Evolutionary conservation across 805 yeast genomes (phyloP), one percentile per base, ranked within the genome.

Genomic region (Ogataea pilisensis): DNA sequence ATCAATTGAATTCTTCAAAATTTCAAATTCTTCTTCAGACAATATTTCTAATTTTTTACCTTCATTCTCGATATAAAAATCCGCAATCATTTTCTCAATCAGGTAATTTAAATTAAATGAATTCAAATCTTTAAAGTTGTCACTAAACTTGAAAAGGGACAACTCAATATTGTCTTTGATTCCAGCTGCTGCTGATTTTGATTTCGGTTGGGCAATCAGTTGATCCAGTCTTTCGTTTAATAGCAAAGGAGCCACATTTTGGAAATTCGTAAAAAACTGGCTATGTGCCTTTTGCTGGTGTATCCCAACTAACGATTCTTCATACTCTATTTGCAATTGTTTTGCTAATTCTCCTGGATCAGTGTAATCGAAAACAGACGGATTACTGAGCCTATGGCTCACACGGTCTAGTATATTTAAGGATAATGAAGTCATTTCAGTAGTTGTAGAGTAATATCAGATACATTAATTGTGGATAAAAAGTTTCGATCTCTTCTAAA

Each of bases 1-100:
- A 8, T 31, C 16, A 19, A 48, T 39, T 37, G 35, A 34, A 6
- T 8, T 27, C 12, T 42, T 40, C 22, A 41, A 21, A 22, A 31
- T 29, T 22, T 43, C 49, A 8, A 49, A 38, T 39, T 54, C 53
- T 4, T 38, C 31, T 5, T 43, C 30, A 8, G 48, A 33, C 5
- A 55, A 27, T 9, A 53, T 30, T 11, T 25, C 34, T 26, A 43
- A 28, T 2, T 35, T 34, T 2, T 30, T 20, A 2, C 29, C 22
- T 3, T 21, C 17, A 8, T 16, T 34, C 31, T 41, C 34, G 3
- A 37, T 33, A 30, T 46, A 43, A 24, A 46, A 49, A 20, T 50
- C 49, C 9, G 55, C 39, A 13, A 53, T 37, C 1, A 52, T 44
- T 20, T 44, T 41, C 31, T 53, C 57, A 20, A 50, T 49, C 31